phyloP scores from a whole-genome alignment of 75 land plant genomes.

The Sequoia sempervirens region DNA sequence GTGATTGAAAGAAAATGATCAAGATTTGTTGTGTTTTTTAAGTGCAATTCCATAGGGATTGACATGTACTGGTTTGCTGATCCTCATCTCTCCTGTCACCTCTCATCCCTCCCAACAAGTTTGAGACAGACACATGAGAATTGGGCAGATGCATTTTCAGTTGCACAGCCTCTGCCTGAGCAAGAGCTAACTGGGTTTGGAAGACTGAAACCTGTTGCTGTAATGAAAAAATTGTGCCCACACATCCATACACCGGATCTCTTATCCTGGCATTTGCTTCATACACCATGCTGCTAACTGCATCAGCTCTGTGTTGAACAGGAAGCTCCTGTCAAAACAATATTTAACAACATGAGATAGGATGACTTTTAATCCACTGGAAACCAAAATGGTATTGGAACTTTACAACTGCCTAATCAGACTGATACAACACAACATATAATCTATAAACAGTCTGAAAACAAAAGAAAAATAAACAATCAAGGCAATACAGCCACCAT shows the following conservation, averaged over 20 bases:
- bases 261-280: slow-evolving; percentile 79
- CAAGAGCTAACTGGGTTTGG: slow-evolving; percentile 61
- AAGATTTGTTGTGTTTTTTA: not conserved
- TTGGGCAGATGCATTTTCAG: slow-evolving; percentile 35
- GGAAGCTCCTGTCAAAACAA: slow-evolving; percentile 52
- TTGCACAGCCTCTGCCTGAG: slow-evolving; percentile 65
- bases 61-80: slow-evolving; percentile 19
- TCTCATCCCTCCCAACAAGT: not conserved
- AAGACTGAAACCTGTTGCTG: slow-evolving; percentile 60
- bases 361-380: no score
- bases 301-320: slow-evolving; percentile 56
- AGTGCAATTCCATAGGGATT: slow-evolving; percentile 26
- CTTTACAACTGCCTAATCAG: no score
- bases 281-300: slow-evolving; percentile 83
- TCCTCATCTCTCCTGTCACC: slow-evolving; percentile 10
- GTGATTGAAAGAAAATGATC: not conserved
- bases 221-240: slow-evolving; percentile 67
- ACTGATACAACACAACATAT: no score
- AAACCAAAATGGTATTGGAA: no score
- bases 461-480: no score
- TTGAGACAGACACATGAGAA: not conserved
- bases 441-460: no score
- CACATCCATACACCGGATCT: slow-evolving; percentile 85
- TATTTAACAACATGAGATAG: not conserved
- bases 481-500: no score